phyloP scores from a whole-genome alignment of 192 early-diverging fungal species.

The Geranomyces variabilis region DNA sequence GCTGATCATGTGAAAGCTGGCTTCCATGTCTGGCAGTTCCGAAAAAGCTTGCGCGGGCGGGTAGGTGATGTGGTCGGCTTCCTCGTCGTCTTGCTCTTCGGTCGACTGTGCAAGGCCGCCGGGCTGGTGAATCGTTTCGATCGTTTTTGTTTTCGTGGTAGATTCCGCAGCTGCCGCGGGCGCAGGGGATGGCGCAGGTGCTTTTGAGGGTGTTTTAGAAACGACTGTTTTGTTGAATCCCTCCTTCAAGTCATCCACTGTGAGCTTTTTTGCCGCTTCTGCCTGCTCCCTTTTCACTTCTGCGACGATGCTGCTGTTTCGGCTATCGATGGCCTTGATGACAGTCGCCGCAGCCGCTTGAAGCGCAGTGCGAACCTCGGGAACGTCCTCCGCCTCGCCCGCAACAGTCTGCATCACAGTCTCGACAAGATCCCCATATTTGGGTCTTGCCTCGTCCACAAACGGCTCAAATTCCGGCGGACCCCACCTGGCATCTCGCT shows the following conservation, averaged over 20 bases:
- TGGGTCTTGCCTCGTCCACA: constrained; percentile 29
- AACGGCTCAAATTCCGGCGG: constrained; percentile 38
- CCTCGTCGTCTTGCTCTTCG: constrained; percentile 30
- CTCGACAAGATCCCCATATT: constrained; percentile 16
- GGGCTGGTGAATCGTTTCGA: constrained; percentile 53
- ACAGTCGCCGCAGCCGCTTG: constrained; percentile 1
- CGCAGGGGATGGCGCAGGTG: not conserved
- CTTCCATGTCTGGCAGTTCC: constrained; percentile 28
- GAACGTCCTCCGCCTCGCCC: not conserved
- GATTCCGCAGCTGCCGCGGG: constrained; percentile 8
- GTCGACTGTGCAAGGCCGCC: not conserved
- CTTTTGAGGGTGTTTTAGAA: constrained; percentile 14
- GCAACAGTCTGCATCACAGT: not conserved
- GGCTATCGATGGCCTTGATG: constrained; percentile 11
- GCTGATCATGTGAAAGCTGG: constrained; percentile 60
- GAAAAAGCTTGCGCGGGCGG: constrained; percentile 36
- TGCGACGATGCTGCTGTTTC: constrained; percentile 35
- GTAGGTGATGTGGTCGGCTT: constrained; percentile 43
- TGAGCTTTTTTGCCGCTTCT: constrained; percentile 48
- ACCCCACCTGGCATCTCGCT: constrained; percentile 42
- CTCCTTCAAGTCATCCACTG: constrained; percentile 50
- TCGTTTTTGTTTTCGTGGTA: constrained; percentile 27
- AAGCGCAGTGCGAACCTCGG: constrained; percentile 4
- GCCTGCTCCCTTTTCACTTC: constrained; percentile 50
- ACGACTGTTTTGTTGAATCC: constrained; percentile 52